Evolutionary conservation across 1,139 yeast species (phyloP).

Genomic region (Kurtzmaniella quercitrusa): DNA sequence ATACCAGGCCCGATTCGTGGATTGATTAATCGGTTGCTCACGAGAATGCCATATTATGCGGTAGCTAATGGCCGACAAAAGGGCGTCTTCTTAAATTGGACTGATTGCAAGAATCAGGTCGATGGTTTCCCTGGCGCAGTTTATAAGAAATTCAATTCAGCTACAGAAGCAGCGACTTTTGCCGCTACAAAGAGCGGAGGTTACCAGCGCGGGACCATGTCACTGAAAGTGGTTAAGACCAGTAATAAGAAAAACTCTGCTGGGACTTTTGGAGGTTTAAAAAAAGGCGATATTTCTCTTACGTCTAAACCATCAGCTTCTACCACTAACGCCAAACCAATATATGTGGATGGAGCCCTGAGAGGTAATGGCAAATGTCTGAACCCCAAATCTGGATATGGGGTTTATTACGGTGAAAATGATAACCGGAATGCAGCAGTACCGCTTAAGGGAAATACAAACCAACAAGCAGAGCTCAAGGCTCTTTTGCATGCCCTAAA

Average conservation of each 20-base stretch:
- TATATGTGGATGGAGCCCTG: conserved; percentile 75
- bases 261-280: neutral
- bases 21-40: neutral
- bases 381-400: conserved; percentile 57
- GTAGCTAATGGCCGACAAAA: conserved; percentile 51
- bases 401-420: conserved; percentile 61
- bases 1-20: neutral
- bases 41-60: conserved; percentile 38
- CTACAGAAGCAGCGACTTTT: conserved; percentile 37
- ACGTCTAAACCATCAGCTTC: neutral
- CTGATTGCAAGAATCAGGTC: conserved; percentile 42
- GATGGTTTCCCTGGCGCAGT: conserved; percentile 52
- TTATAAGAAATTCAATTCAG: conserved; percentile 49
- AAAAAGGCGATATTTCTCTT: neutral
- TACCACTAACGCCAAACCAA: conserved; percentile 7
- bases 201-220: neutral
- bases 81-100: conserved; percentile 57
- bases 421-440: conserved; percentile 54
- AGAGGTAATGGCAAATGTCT: conserved; percentile 48
- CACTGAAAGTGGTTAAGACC: neutral
- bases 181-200: neutral
- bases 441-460: conserved; percentile 53
- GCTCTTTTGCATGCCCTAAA: conserved; percentile 61
- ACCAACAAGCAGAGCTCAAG: conserved; percentile 74
- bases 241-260: neutral